Evolutionary conservation across 805 yeast species (phyloP).

Genomic region (Wickerhamiella domercqiae): DNA sequence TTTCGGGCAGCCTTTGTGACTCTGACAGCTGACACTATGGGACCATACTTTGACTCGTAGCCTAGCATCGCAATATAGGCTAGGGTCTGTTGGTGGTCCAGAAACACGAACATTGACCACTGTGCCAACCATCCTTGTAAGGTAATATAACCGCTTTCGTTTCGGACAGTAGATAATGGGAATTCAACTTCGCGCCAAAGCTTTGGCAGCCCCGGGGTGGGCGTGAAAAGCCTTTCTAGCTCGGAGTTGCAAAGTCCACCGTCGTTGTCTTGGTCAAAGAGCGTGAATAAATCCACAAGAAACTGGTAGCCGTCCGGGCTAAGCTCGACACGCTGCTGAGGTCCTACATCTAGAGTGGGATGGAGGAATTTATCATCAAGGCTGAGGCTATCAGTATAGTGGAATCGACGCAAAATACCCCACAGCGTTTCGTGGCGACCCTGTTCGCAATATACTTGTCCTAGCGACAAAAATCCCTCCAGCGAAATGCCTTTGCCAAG

Average conservation of each 20-base stretch:
- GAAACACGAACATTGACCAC: slow-evolving; percentile 91
- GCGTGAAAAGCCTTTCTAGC: slow-evolving; percentile 50
- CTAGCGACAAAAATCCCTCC: slow-evolving; percentile 62
- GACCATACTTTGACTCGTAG: slow-evolving; percentile 34
- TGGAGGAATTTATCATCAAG: slow-evolving; percentile 62
- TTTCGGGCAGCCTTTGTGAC: slow-evolving; percentile 68
- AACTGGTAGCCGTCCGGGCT: slow-evolving; percentile 88
- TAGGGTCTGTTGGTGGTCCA: slow-evolving; percentile 69
- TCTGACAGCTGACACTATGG: slow-evolving; percentile 41
- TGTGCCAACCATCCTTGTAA: slow-evolving; percentile 98
- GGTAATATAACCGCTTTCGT: slow-evolving; percentile 79
- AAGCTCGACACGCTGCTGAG: slow-evolving; percentile 68
- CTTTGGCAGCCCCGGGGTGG: slow-evolving; percentile 86
- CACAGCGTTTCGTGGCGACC: slow-evolving; percentile 96
- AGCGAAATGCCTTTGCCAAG: slow-evolving; percentile 42
- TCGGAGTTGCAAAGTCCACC: slow-evolving; percentile 81
- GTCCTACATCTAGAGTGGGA: slow-evolving; percentile 64
- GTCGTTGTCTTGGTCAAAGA: slow-evolving; percentile 89
- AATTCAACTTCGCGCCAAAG: slow-evolving; percentile 76
- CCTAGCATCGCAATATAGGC: slow-evolving; percentile 87
- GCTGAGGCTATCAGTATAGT: slow-evolving; percentile 84
- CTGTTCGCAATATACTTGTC: slow-evolving; percentile 68
- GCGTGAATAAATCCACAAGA: slow-evolving; percentile 72
- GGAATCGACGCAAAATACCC: slow-evolving; percentile 81
- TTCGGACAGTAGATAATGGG: slow-evolving; percentile 77